phyloP scores from a whole-genome alignment of 148 eudicot species.

The Linanthus parryae region DNA sequence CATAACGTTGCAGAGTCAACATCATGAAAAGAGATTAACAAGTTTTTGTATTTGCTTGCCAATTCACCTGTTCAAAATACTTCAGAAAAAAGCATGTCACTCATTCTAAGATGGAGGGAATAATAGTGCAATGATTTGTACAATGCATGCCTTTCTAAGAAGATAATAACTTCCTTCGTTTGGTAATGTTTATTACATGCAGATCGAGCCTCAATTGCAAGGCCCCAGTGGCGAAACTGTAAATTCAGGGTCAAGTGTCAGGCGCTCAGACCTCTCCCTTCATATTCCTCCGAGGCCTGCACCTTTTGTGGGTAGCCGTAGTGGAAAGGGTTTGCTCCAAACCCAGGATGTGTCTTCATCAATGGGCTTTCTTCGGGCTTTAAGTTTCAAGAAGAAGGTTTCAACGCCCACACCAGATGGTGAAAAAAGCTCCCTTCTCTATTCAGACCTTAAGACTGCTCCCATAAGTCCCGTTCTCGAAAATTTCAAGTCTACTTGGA shows the following conservation, averaged over 20 bases:
- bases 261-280: slow-evolving; percentile 52
- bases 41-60: neutral
- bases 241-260: slow-evolving; percentile 30
- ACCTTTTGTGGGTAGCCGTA: slow-evolving; percentile 36
- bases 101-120: too few relatives aligned
- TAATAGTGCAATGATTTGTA: neutral
- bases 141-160: neutral
- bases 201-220: slow-evolving; percentile 30
- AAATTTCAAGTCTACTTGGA: slow-evolving; percentile 33
- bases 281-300: slow-evolving; percentile 62
- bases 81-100: too few relatives aligned
- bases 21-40: too few relatives aligned
- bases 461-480: slow-evolving; percentile 41
- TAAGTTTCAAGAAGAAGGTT: slow-evolving; percentile 71
- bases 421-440: slow-evolving; percentile 63
- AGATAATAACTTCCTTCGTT: neutral
- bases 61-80: neutral
- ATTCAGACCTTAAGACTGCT: slow-evolving; percentile 33
- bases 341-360: slow-evolving; percentile 44
- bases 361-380: slow-evolving; percentile 53
- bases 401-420: slow-evolving; percentile 28
- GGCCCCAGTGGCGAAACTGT: slow-evolving; percentile 22
- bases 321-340: slow-evolving; percentile 36
- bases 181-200: slow-evolving; percentile 13
- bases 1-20: too few relatives aligned